Evolutionary conservation across 1,139 yeast genomes (phyloP).

Genomic region (Yamadazyma diospyri): DNA sequence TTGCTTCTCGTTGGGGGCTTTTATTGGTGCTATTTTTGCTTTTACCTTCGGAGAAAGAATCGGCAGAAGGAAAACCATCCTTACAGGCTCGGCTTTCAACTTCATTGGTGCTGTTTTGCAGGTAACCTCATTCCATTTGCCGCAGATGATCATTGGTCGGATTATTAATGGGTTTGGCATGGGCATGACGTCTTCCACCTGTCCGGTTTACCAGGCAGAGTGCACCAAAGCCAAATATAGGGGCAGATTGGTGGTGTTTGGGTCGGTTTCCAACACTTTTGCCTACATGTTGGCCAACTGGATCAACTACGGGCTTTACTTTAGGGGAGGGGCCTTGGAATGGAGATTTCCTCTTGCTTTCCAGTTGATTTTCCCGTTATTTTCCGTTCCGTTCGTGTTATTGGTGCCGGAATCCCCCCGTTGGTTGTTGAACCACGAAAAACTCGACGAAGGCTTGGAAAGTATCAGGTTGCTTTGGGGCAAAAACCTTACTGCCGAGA

Average conservation of each 20-base stretch:
- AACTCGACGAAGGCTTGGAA: slow-evolving; percentile 14
- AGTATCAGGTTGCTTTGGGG: slow-evolving; percentile 15
- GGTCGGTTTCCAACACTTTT: slow-evolving; percentile 27
- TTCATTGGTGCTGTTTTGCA: slow-evolving; percentile 27
- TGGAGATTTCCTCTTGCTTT: slow-evolving; percentile 32
- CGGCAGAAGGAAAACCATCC: slow-evolving; percentile 25
- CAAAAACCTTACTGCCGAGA: slow-evolving; percentile 7
- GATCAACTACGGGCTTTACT: slow-evolving; percentile 22
- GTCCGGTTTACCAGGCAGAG: slow-evolving; percentile 30
- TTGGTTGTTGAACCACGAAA: slow-evolving; percentile 27
- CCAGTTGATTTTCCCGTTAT: slow-evolving; percentile 24
- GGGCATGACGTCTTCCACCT: slow-evolving; percentile 23
- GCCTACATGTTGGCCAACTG: slow-evolving; percentile 22
- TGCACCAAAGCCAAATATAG: slow-evolving; percentile 28
- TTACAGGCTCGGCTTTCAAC: slow-evolving; percentile 22
- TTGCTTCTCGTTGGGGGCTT: slow-evolving; percentile 31
- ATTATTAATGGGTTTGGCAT: slow-evolving; percentile 40
- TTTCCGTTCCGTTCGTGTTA: slow-evolving; percentile 18
- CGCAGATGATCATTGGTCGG: slow-evolving; percentile 30
- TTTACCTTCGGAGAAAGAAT: slow-evolving; percentile 24
- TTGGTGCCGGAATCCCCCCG: slow-evolving; percentile 47
- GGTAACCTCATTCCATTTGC: slow-evolving; percentile 19
- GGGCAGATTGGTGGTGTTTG: slow-evolving; percentile 30
- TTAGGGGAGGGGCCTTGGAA: slow-evolving; percentile 17
- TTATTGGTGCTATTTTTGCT: slow-evolving; percentile 27